These are phyloP conservation scores for Diaporthe humulicola DNA, from an alignment of 2,329 filamentous ascomycete genomes.

Conservation along the genomic window DNA sequence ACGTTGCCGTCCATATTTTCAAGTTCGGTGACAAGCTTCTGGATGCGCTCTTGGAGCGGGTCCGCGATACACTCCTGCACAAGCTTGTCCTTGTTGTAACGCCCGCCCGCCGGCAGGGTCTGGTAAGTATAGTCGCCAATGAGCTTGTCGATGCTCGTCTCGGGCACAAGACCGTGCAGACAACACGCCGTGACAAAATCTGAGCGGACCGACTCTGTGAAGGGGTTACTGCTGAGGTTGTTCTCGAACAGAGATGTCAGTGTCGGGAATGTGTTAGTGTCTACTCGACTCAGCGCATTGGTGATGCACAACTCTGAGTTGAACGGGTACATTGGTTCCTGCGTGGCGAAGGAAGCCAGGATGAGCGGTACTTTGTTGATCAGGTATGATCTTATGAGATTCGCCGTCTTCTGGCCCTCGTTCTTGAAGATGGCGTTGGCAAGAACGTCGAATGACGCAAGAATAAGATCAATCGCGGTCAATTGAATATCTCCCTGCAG, in stretches of 20 bases:
- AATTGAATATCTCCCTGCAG: slow-evolving; percentile 79
- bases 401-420: slow-evolving; percentile 70
- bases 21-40: slow-evolving; percentile 83
- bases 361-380: slow-evolving; percentile 75
- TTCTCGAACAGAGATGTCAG: slow-evolving; percentile 71
- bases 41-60: slow-evolving; percentile 80
- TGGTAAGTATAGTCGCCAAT: slow-evolving; percentile 88
- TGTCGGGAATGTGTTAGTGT: slow-evolving; percentile 80
- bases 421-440: slow-evolving; percentile 85
- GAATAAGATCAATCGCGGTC: slow-evolving; percentile 84
- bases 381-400: slow-evolving; percentile 87
- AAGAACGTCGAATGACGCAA: slow-evolving; percentile 90
- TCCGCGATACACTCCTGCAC: slow-evolving; percentile 84
- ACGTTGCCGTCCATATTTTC: slow-evolving; percentile 94
- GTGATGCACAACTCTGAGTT: slow-evolving; percentile 78
- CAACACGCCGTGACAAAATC: slow-evolving; percentile 93
- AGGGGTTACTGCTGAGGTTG: slow-evolving; percentile 66
- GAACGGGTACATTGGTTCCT: slow-evolving; percentile 77
- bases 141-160: slow-evolving; percentile 82
- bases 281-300: slow-evolving; percentile 83
- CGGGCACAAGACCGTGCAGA: slow-evolving; percentile 85
- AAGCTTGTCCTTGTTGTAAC: slow-evolving; percentile 82
- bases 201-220: slow-evolving; percentile 71
- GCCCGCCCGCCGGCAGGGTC: slow-evolving; percentile 79
- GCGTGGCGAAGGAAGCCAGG: slow-evolving; percentile 62